Base-by-base conservation (phyloP, 805 yeast species). In the Lipomyces sp. region DNA sequence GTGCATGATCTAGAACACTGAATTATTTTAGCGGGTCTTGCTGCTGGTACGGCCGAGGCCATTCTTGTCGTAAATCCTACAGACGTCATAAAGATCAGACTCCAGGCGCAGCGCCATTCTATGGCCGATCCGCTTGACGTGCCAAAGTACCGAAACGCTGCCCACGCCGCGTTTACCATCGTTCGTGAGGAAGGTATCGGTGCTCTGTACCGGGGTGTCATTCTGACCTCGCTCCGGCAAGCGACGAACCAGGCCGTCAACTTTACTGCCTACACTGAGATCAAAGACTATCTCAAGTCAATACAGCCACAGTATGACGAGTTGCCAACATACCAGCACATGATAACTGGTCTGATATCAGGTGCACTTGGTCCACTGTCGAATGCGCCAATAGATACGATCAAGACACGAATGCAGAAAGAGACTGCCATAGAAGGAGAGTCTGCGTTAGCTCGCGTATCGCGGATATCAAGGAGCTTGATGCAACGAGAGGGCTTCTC, bases 341-440 rank as follows among this genome's bases (percentile, higher is more conserved):
- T 97, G 18, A 80, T 86, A 70, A 90, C 93, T 75, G 99, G 99
- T 66, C 85, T 95, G 73, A 80, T 91, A 60, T 90, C 97, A 63
- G 99, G 99, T 80, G 98, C 98, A 6, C 87, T 94, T 76, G 99
- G 99, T 48, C 99, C 99, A 11, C 88, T 94, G 79, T 91, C 97
- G 65, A 94, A 94, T 77, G 98, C 98, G 70, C 99, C 99, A 35
- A 85, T 94, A 75, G 99, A 94, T 80, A 95, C 98, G 69, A 92
- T 94, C 78, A 94, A 94, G 81, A 94, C 99, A 50, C 87, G 99
- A 79, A 88, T 94, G 86, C 99, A 94, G 80, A 90, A 92, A 77
- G 96, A 92, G 75, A 84, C 90, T 56, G 90, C 87, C 60, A 80
- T 83, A 55, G 77, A 80, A 58, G 81, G 83, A 65, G 88, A 85